Percentiles rank a stretch among this genome's conserved stretches.
Conservation (phyloP, 169 alveolate genomes). For the Plasmodium knowlesi region DNA sequence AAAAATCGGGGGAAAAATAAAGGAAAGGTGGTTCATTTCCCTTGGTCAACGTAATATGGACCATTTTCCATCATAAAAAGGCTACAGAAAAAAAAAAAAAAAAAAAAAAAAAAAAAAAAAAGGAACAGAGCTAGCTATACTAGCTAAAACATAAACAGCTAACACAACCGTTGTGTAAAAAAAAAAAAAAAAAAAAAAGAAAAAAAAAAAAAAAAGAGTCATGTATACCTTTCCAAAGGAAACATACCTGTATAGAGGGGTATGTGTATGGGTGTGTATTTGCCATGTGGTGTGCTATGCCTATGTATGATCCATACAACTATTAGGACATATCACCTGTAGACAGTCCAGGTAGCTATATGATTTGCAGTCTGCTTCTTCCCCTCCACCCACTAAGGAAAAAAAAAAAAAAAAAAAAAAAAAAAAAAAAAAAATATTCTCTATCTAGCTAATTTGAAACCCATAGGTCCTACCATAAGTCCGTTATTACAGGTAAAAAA, state of each 20-base stretch:
- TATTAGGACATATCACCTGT: background rate
- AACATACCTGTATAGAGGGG: background rate
- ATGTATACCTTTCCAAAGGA: background rate
- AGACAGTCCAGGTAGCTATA: background rate
- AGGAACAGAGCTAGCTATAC: background rate
- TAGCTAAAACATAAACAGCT: background rate
- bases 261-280: background rate
- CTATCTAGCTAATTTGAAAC: slow-evolving; percentile 7
- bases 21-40: background rate
- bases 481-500: background rate
- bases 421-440: background rate
- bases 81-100: slow-evolving; percentile 21
- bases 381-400: background rate
- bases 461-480: background rate
- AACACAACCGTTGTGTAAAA: background rate
- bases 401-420: background rate
- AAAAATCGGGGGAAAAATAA: background rate
- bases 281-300: no score
- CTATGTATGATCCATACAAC: background rate
- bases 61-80: background rate
- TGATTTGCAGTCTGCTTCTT: no score
- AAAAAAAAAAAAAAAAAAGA: background rate
- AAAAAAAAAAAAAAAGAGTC: no score
- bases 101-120: background rate
- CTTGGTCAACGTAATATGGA: no score